A percentile compares a stretch with the other conserved stretches of the same genome.
phyloP scores from a whole-genome alignment of 1,284 basidiomycete genomes.

The Agaricales sp. region DNA sequence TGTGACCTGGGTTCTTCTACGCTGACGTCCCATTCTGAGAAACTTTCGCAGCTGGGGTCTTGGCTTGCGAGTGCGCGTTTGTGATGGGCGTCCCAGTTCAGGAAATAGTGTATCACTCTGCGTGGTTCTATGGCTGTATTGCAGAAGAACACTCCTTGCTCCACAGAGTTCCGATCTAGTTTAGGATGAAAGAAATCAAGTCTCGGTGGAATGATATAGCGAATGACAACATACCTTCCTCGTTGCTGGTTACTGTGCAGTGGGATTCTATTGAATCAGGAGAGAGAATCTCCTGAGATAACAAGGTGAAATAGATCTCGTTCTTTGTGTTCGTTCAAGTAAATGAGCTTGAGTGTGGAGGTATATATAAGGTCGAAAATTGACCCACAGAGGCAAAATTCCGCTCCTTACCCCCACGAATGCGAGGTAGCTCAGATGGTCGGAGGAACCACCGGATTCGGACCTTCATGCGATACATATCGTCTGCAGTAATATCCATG shows the following conservation, averaged over 20 bases:
- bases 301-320: conserved; percentile 58
- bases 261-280: conserved; percentile 39
- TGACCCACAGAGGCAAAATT: too few relatives aligned
- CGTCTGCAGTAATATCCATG: conserved; percentile 12
- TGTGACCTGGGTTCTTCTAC: background rate
- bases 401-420: too few relatives aligned
- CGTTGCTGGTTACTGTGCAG: conserved; percentile 26
- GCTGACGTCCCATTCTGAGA: background rate
- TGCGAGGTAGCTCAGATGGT: conserved; percentile 49
- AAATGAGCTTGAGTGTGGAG: conserved; percentile 3
- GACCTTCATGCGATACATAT: conserved; percentile 30
- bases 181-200: too few relatives aligned
- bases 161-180: too few relatives aligned
- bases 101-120: conserved; percentile 50
- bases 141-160: conserved; percentile 34
- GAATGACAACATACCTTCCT: conserved; percentile 4
- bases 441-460: conserved; percentile 65
- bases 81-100: conserved; percentile 46
- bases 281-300: conserved; percentile 32
- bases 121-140: conserved; percentile 46
- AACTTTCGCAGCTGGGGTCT: background rate
- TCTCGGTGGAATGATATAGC: conserved; percentile 2
- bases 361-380: background rate
- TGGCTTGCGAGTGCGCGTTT: conserved; percentile 27
- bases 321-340: conserved; percentile 31